Base-by-base conservation (phyloP, 1,284 basidiomycete species). In the Trametes pubescens region DNA sequence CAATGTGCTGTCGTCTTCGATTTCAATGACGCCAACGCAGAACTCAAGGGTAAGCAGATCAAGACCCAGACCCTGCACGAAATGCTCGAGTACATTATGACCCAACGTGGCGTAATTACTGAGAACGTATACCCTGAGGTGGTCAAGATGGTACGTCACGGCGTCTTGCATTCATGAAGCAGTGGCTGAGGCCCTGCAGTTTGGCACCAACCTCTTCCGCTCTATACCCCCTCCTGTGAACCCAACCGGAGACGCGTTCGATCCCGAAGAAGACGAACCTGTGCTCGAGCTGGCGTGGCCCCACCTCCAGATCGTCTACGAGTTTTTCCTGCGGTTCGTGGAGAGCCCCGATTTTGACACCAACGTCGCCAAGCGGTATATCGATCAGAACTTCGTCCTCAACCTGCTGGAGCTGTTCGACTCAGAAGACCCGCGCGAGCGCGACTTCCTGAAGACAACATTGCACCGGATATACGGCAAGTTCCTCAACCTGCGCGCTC, bases 191-290 rank as follows among this genome's bases (percentile, higher is more conserved):
- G 24, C 26, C 38, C 35, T 26, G 4, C 72, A 98, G 95, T 98
- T 98, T 82, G 92, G 94, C 56, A 91, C 93, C 75, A 99, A 99
- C 81, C 90, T 99, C 71, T 99, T 99, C 86, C 94, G 98, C 64
- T 96, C 98, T 73, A 99, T 99, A 86, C 98, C 98, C 78, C 98
- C 98, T 72, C 98, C 97, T 64, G 95, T 98, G 69, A 99, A 99
- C 76, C 97, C 98, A 2, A 93, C 91, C 21, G 98, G 97, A 61
- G 98, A 99, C 75, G 97, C 96, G 0, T 99, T 98, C 75, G 98
- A 99, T 77, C 98, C 98, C 14, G 98, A 99, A 80, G 98, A 99
- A 81, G 98, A 99, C 73, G 98, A 99, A 73, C 98, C 98, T 8
- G 97, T 99, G 4, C 87, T 99, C 66, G 98, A 99, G 77, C 91